Conservation (phyloP, 495 filamentous ascomycete genomes). For the Neurospora sp. region DNA sequence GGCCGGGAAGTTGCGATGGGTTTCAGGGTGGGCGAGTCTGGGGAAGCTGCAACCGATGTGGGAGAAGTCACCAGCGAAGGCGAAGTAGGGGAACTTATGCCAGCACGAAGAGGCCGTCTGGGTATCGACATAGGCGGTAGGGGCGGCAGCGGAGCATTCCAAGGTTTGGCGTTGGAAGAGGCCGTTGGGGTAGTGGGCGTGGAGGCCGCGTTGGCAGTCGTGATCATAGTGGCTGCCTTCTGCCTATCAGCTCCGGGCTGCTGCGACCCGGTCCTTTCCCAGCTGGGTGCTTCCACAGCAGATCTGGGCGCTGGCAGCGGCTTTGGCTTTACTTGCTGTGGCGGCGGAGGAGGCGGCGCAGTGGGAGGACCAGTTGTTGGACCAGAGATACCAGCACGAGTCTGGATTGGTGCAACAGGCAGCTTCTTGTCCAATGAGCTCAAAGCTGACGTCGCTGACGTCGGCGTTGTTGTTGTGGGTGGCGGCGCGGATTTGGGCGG, state of each 20-base stretch:
- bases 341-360: neutral
- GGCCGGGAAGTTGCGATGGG: neutral
- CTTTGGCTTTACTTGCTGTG: neutral
- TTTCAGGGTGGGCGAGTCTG: neutral
- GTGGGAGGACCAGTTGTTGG: neutral
- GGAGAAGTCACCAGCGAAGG: neutral
- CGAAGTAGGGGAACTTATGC: neutral
- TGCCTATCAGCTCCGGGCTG: neutral
- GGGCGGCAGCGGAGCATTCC: conserved; percentile 21
- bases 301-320: neutral
- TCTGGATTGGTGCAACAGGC: neutral
- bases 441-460: neutral
- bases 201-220: conserved; percentile 8
- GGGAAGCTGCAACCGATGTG: conserved; percentile 1
- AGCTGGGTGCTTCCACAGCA: neutral
- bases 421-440: neutral
- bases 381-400: neutral
- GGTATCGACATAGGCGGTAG: conserved; percentile 19
- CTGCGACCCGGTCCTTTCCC: neutral
- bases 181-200: conserved; percentile 12
- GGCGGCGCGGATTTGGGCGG: neutral
- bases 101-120: conserved; percentile 19
- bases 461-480: neutral
- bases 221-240: neutral
- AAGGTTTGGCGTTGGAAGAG: conserved; percentile 7